A percentile compares a stretch with the other conserved stretches of the same genome.
Conservation (phyloP, 352 stramenopile species). For the Phytophthora capsici region DNA sequence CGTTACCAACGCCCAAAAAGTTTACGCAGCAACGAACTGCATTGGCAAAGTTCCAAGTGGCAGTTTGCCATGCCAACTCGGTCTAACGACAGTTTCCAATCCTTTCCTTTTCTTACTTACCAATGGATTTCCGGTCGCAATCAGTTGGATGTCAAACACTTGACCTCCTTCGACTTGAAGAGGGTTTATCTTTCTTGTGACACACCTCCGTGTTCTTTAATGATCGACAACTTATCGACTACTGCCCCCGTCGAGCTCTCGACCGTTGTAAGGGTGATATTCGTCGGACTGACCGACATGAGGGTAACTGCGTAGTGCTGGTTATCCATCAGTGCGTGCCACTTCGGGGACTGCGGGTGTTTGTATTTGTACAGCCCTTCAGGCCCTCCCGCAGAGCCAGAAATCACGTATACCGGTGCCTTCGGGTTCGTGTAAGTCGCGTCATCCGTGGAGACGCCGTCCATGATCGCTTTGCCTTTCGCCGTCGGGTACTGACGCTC, state of each 20-base stretch:
- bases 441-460: conserved; percentile 46
- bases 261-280: conserved; percentile 38
- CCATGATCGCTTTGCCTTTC: conserved; percentile 30
- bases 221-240: conserved; percentile 51
- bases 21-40: too few relatives aligned
- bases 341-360: conserved; percentile 18
- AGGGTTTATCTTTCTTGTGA: conserved; percentile 3
- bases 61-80: too few relatives aligned
- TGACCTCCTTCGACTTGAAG: too few relatives aligned
- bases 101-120: too few relatives aligned
- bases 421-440: conserved; percentile 49
- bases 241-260: conserved; percentile 16
- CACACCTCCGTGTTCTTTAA: conserved; percentile 24
- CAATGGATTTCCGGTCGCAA: not conserved
- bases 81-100: too few relatives aligned
- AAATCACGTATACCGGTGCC: conserved; percentile 58
- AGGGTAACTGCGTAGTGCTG: conserved; percentile 38
- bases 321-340: conserved; percentile 38
- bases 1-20: too few relatives aligned
- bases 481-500: conserved; percentile 50
- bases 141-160: too few relatives aligned
- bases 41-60: too few relatives aligned
- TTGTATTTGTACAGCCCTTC: conserved; percentile 39
- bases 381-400: conserved; percentile 38
- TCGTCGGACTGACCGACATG: conserved; percentile 33